Base-by-base conservation (phyloP, 2,329 filamentous ascomycete genomes). In the Massarina eburnea region DNA sequence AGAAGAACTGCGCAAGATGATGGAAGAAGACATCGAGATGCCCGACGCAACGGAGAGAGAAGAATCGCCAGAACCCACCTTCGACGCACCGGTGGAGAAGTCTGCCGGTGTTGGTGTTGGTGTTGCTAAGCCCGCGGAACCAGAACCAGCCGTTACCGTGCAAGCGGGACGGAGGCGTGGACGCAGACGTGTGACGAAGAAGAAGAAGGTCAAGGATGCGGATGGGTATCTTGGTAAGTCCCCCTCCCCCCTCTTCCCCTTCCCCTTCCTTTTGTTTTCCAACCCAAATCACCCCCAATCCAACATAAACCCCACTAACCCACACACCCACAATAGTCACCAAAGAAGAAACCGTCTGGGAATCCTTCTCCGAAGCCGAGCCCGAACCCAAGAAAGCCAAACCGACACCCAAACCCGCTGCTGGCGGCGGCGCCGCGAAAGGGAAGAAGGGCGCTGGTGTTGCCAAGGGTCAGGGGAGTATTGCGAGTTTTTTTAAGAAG, bases 331-430 rank as follows among this genome's bases (percentile, higher is more conserved):
- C 8, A n/a, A 20, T 27, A 94, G 91, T 96, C 24, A 96, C 91
- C 2, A 86, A 86, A 55, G 88, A 95, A 70, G 90, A 95, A 63
- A 73, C 81, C 0, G 86, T 80, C 0, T 96, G 91, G 91, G 91
- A 96, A 68, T 92, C 88, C 0, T 96, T 95, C 73, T 95, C 90
- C 0, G 91, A 96, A 66, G 91, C 95, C 53, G 91, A 96, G 55
- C 81, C 84, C 18, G 76, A 77, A 24, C 70, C 74, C 8, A 76
- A 80, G 64, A 83, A 82, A 61, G 62, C 75, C 6, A 85, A 83
- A 49, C 57, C 41, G 56, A 72, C 48, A 53, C 72, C 57, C 36
- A 60, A 57, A 40, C 45, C 61, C 36, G 49, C 57, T 39, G 44
- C 61, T 37, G 12, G n/a, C n/a, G 48, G 55, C 35, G 56, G 67